A percentile compares a stretch with the other conserved stretches of the same genome.
These are phyloP conservation scores for Flueggea neowawraea DNA, from an alignment of 441 rosid species.

Conservation along the genomic window DNA sequence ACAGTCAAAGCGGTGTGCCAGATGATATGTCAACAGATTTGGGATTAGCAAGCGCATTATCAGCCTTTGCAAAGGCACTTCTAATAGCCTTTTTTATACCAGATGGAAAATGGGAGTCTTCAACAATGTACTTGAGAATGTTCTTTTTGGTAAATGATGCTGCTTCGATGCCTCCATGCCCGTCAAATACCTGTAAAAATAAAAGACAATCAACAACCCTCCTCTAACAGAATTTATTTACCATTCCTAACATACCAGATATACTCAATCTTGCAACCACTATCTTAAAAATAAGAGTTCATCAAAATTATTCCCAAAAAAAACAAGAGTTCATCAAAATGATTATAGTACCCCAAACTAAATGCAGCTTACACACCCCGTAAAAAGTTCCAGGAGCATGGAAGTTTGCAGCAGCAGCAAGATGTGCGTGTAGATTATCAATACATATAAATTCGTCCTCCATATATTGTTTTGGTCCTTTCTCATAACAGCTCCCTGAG, in stretches of 20 bases:
- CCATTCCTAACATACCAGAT: too few species aligned
- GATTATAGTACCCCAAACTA: slow-evolving; percentile 16
- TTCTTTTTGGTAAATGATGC: slow-evolving; percentile 67
- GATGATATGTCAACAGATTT: slow-evolving; percentile 69
- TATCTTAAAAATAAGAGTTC: not conserved
- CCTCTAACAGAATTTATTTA: too few species aligned
- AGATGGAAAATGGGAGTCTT: slow-evolving; percentile 68
- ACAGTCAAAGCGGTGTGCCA: slow-evolving; percentile 81
- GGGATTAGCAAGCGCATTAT: slow-evolving; percentile 78
- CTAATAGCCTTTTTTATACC: slow-evolving; percentile 60
- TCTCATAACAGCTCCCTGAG: slow-evolving; percentile 86
- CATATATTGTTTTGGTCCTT: slow-evolving; percentile 86
- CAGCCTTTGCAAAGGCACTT: slow-evolving; percentile 68
- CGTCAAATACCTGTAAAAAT: slow-evolving; percentile 73
- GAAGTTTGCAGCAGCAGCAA: slow-evolving; percentile 27
- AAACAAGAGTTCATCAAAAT: not conserved
- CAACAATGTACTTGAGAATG: slow-evolving; percentile 63
- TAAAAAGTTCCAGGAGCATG: slow-evolving; percentile 74
- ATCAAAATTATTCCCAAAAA: too few species aligned
- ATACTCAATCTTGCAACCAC: too few species aligned
- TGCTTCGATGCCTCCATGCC: slow-evolving; percentile 91
- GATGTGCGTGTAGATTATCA: slow-evolving; percentile 55
- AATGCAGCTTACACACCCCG: slow-evolving; percentile 56
- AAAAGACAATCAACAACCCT: too few species aligned
- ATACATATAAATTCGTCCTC: slow-evolving; percentile 83